Percentiles rank a stretch among this genome's conserved stretches.
Conservation (phyloP, 1,139 yeast genomes). For the Geotrichum carabidarum region DNA sequence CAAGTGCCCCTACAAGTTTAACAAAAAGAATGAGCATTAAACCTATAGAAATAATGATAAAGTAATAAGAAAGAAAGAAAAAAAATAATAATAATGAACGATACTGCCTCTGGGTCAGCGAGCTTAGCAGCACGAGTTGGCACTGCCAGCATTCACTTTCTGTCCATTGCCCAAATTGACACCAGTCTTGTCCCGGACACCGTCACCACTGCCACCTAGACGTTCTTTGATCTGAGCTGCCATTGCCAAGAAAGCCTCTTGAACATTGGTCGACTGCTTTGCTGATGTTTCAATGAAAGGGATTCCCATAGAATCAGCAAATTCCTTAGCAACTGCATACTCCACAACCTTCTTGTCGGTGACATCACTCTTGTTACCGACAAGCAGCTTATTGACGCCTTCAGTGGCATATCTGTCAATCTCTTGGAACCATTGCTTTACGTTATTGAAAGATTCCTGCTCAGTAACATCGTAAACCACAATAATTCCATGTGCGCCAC, state of each 20-base stretch:
- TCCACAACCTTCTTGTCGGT: slow-evolving; percentile 93
- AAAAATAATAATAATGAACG: not conserved
- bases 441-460: slow-evolving; percentile 94
- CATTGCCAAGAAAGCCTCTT: slow-evolving; percentile 97
- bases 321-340: slow-evolving; percentile 93
- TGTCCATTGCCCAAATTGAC: slow-evolving; percentile 81
- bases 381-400: slow-evolving; percentile 91
- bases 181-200: slow-evolving; percentile 56
- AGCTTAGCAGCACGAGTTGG: slow-evolving; percentile 70
- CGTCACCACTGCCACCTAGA: slow-evolving; percentile 65
- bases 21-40: slow-evolving; percentile 5
- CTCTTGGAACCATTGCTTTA: slow-evolving; percentile 97
- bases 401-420: slow-evolving; percentile 98
- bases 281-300: slow-evolving; percentile 98
- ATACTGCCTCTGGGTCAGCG: not conserved
- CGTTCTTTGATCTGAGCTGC: slow-evolving; percentile 97
- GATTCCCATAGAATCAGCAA: slow-evolving; percentile 92
- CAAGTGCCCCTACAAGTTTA: not conserved
- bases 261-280: slow-evolving; percentile 90
- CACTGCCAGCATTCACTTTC: slow-evolving; percentile 62
- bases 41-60: not conserved
- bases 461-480: slow-evolving; percentile 98
- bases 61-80: not conserved
- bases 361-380: slow-evolving; percentile 95
- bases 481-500: slow-evolving; percentile 98